These are phyloP conservation scores for Globisporangium alternatum DNA, from an alignment of 352 stramenopile genomes.

Conservation along the genomic window DNA sequence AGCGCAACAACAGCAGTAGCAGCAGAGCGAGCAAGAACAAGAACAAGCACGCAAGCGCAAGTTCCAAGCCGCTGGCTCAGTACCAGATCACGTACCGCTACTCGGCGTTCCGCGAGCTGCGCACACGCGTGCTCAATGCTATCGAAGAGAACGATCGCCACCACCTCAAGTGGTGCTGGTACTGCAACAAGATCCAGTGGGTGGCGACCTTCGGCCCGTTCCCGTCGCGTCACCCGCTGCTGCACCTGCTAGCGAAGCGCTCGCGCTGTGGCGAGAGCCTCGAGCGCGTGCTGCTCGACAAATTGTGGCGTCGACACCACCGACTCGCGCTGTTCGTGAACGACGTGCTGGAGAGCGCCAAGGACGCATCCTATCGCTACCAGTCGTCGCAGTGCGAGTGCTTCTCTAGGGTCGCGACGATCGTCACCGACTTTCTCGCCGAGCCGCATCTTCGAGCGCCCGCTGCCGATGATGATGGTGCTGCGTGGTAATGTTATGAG, in stretches of 20 bases:
- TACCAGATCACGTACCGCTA: conserved; percentile 51
- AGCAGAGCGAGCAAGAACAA: conserved; percentile 4
- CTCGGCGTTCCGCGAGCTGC: conserved; percentile 49
- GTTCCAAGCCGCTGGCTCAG: conserved; percentile 9
- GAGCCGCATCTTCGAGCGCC: conserved; percentile 23
- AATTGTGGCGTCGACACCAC: conserved; percentile 24
- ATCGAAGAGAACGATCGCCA: conserved; percentile 25
- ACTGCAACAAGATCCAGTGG: conserved; percentile 46
- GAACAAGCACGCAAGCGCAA: neutral
- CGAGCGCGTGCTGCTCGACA: conserved; percentile 17
- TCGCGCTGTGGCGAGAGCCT: conserved; percentile 1
- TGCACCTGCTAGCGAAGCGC: conserved; percentile 19
- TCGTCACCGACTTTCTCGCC: conserved; percentile 55
- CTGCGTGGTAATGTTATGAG: neutral
- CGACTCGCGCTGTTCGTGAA: conserved; percentile 44
- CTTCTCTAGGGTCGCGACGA: conserved; percentile 41
- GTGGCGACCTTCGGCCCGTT: conserved; percentile 38
- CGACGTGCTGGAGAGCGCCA: conserved; percentile 36
- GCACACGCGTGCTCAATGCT: conserved; percentile 28
- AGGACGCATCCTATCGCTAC: conserved; percentile 53
- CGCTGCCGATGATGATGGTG: neutral
- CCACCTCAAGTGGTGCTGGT: conserved; percentile 57
- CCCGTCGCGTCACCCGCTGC: conserved; percentile 34
- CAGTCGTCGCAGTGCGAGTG: conserved; percentile 37
- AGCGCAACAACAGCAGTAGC: neutral